phyloP scores from a whole-genome alignment of 2,329 filamentous ascomycete species.

The Bipolaris victoriae region DNA sequence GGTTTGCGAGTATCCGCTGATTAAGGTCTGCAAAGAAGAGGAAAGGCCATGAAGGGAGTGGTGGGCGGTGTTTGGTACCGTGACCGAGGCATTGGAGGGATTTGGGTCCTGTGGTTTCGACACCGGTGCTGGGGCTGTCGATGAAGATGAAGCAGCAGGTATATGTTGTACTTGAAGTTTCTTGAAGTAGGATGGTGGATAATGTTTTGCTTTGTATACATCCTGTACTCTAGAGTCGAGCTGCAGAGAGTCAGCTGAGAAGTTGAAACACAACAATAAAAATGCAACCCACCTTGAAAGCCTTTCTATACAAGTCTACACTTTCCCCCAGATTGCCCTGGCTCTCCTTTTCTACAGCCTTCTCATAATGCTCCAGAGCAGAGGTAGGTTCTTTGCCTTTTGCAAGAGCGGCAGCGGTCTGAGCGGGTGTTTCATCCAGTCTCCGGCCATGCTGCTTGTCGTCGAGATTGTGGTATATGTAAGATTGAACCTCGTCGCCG shows the following conservation, averaged over 20 bases:
- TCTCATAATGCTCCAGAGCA: slow-evolving; percentile 91
- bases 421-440: slow-evolving; percentile 52
- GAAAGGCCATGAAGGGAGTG: slow-evolving; percentile 63
- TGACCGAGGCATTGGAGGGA: slow-evolving; percentile 58
- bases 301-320: slow-evolving; percentile 83
- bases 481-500: slow-evolving; percentile 51
- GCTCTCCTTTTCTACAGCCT: slow-evolving; percentile 85
- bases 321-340: slow-evolving; percentile 89
- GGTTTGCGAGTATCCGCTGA: slow-evolving; percentile 74
- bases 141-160: slow-evolving; percentile 5
- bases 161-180: slow-evolving; percentile 25
- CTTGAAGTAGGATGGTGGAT: slow-evolving; percentile 66
- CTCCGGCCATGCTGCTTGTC: slow-evolving; percentile 54
- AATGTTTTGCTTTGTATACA: slow-evolving; percentile 89
- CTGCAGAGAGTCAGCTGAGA: slow-evolving; percentile 51
- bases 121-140: slow-evolving; percentile 35
- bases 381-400: slow-evolving; percentile 65
- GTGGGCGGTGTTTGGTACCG: slow-evolving; percentile 62
- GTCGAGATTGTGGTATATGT: slow-evolving; percentile 54
- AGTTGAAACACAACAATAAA: not conserved
- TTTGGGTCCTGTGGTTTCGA: slow-evolving; percentile 51
- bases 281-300: slow-evolving; percentile 71
- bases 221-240: slow-evolving; percentile 86
- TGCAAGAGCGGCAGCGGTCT: slow-evolving; percentile 36
- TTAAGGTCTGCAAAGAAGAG: slow-evolving; percentile 69